phyloP scores from a whole-genome alignment of 441 rosid genomes.

The Adansonia grandidieri region DNA sequence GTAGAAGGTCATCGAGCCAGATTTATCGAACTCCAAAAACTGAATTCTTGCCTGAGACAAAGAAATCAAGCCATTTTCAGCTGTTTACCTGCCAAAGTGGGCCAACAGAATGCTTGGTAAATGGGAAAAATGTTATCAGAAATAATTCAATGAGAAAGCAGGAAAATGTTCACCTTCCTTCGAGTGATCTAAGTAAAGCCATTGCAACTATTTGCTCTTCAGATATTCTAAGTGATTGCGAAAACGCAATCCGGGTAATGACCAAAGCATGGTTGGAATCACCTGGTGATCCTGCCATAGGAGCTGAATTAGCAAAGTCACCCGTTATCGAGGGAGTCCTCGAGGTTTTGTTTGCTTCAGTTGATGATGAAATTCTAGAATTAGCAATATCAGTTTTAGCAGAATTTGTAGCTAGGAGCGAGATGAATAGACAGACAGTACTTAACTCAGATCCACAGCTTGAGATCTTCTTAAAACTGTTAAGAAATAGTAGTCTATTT shows the following conservation, averaged over 20 bases:
- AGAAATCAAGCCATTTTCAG: slow-evolving; percentile 36
- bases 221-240: slow-evolving; percentile 47
- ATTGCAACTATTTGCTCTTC: slow-evolving; percentile 45
- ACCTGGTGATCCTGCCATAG: slow-evolving; percentile 38
- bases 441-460: slow-evolving; percentile 55
- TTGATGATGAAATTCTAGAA: slow-evolving; percentile 57
- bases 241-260: slow-evolving; percentile 46
- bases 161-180: slow-evolving; percentile 25
- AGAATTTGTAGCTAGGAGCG: slow-evolving; percentile 43
- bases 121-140: slow-evolving; percentile 26
- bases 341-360: slow-evolving; percentile 55
- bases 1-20: slow-evolving; percentile 36
- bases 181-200: slow-evolving; percentile 44
- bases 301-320: slow-evolving; percentile 44
- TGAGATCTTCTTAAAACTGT: slow-evolving; percentile 50
- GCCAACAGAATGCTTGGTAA: slow-evolving; percentile 44
- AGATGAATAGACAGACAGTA: slow-evolving; percentile 41
- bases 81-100: slow-evolving; percentile 47
- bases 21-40: slow-evolving; percentile 24
- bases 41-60: slow-evolving; percentile 34
- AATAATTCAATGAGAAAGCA: slow-evolving; percentile 28
- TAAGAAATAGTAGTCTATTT: slow-evolving; percentile 55
- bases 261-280: slow-evolving; percentile 54
- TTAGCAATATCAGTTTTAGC: slow-evolving; percentile 53
- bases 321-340: slow-evolving; percentile 52